Percentiles rank a stretch among this genome's conserved stretches.
phyloP scores from a whole-genome alignment of 192 early-diverging fungal genomes.

The Gigaspora rosea region DNA sequence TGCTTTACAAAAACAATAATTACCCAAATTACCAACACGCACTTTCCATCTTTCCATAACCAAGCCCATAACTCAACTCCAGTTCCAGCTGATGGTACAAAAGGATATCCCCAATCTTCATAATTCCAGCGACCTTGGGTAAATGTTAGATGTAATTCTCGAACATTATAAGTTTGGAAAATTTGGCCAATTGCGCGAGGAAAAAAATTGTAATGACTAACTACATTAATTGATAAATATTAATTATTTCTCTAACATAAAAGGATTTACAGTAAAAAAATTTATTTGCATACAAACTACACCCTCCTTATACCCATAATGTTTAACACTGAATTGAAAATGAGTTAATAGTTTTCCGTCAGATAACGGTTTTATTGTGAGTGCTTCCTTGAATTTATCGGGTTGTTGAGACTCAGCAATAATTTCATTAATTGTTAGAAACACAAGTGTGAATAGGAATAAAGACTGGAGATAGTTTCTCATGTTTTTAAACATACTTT shows the following conservation, averaged over 20 bases:
- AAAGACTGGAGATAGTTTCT: too few relatives aligned
- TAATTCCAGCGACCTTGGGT: constrained; percentile 90
- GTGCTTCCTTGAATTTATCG: constrained; percentile 67
- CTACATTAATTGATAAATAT: constrained; percentile 25
- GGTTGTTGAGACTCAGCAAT: too few relatives aligned
- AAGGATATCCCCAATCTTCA: constrained; percentile 72
- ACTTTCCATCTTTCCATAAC: constrained; percentile 51
- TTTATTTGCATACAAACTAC: constrained; percentile 7
- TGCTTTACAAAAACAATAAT: too few relatives aligned
- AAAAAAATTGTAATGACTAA: constrained; percentile 77
- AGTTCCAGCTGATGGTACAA: constrained; percentile 60
- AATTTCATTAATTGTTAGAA: too few relatives aligned
- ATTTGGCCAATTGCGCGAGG: constrained; percentile 86
- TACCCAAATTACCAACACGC: background rate
- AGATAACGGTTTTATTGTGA: constrained; percentile 66
- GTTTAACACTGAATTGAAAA: constrained; percentile 68
- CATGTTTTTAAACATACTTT: too few relatives aligned
- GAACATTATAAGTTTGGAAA: constrained; percentile 69
- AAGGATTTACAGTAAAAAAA: background rate
- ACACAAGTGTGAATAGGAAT: too few relatives aligned
- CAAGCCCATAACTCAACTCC: constrained; percentile 79
- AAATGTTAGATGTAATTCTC: constrained; percentile 83
- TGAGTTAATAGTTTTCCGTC: constrained; percentile 83
- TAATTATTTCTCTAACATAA: background rate
- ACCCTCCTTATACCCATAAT: background rate